Percentiles rank a stretch among this genome's conserved stretches.
These are phyloP conservation scores for Poa annua DNA, from an alignment of 176 grass and related monocot genomes.

Conservation along the genomic window DNA sequence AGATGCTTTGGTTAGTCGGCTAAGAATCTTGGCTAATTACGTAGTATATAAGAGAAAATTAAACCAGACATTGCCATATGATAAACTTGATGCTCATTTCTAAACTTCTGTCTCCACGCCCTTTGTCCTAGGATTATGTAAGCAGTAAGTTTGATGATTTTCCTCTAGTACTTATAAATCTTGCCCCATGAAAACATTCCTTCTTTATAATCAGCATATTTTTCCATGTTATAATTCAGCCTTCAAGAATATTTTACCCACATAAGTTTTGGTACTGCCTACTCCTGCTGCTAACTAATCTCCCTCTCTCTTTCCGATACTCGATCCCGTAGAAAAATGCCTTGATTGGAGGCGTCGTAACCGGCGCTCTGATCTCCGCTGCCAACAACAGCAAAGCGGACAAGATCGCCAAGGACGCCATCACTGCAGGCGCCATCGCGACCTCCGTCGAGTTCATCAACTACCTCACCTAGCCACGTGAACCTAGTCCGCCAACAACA, in stretches of 20 bases:
- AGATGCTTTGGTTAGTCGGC: neutral
- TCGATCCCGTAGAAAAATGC: conserved; percentile 61
- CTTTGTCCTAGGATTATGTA: neutral
- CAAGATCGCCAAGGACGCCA: conserved; percentile 74
- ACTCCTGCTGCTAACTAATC: neutral
- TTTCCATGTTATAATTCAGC: neutral
- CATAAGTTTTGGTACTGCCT: neutral
- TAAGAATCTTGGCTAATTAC: neutral
- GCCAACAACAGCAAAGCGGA: conserved; percentile 53
- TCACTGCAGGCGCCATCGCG: conserved; percentile 69
- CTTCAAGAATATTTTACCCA: neutral
- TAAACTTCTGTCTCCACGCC: neutral
- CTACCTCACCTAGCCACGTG: conserved; percentile 54
- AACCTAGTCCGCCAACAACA: neutral
- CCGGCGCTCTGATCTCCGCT: conserved; percentile 71
- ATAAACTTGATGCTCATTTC: neutral
- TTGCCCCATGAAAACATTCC: neutral
- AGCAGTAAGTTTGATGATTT: neutral
- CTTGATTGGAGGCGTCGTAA: conserved; percentile 66
- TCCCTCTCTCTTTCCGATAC: neutral
- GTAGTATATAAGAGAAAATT: neutral
- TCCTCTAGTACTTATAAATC: neutral
- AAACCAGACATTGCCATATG: neutral
- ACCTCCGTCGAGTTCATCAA: conserved; percentile 77
- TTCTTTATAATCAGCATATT: neutral